These are phyloP conservation scores for Dunaliella salina DNA, from an alignment of 163 green algal genomes.

Conservation along the genomic window DNA sequence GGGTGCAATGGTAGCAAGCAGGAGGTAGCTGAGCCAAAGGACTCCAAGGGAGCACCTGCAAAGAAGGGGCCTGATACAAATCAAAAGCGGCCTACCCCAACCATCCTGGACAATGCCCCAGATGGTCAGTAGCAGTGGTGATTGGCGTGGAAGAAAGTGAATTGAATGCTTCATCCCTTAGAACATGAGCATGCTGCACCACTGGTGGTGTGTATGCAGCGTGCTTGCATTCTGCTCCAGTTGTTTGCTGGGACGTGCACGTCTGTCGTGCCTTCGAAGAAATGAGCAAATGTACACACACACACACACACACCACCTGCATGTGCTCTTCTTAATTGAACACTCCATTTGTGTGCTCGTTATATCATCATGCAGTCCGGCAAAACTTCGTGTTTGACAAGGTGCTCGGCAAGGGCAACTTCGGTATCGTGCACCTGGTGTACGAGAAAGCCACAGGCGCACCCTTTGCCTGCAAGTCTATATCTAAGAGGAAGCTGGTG, in stretches of 20 bases:
- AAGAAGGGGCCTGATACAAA: not conserved
- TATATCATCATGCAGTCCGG: constrained; percentile 12
- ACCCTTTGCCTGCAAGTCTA: constrained; percentile 71
- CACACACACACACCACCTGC: too few relatives aligned
- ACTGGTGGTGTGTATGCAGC: too few relatives aligned
- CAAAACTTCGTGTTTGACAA: constrained; percentile 50
- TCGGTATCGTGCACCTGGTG: constrained; percentile 62
- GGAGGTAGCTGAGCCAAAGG: not conserved
- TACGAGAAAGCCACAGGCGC: constrained; percentile 41
- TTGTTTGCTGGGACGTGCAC: too few relatives aligned
- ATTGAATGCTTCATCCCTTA: too few relatives aligned
- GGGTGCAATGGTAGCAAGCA: not conserved
- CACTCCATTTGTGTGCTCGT: too few relatives aligned
- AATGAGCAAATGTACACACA: too few relatives aligned
- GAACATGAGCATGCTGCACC: too few relatives aligned
- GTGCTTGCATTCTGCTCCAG: too few relatives aligned
- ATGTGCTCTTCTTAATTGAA: too few relatives aligned
- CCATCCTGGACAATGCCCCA: not conserved
- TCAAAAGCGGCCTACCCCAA: not conserved
- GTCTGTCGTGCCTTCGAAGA: too few relatives aligned
- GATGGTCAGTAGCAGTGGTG: not conserved
- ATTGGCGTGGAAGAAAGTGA: too few relatives aligned
- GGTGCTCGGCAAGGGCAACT: constrained; percentile 63
- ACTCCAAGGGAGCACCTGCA: too few relatives aligned
- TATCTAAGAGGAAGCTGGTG: constrained; percentile 62